Conservation (phyloP, 2,329 filamentous ascomycete species). For the Helotiales sp. region DNA sequence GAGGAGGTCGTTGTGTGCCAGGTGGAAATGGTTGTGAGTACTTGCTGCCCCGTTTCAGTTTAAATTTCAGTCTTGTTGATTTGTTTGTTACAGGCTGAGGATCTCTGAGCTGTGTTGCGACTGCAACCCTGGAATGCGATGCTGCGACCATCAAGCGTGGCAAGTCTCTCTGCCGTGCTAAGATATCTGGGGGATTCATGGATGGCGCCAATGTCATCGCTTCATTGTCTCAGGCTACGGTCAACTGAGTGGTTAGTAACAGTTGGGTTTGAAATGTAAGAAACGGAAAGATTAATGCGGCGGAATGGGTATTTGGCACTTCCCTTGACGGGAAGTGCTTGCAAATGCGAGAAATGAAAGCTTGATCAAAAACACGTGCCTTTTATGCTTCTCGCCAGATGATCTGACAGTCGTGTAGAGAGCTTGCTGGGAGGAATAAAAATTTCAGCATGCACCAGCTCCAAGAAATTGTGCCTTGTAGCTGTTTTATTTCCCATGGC, state of each 20-base stretch:
- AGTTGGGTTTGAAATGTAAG: not conserved
- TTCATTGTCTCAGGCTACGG: slow-evolving; percentile 17
- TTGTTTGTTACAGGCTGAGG: slow-evolving; percentile 4
- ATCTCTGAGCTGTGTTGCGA: slow-evolving; percentile 17
- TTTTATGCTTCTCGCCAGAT: no score
- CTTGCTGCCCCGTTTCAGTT: not conserved
- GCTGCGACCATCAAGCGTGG: slow-evolving; percentile 17
- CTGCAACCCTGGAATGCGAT: slow-evolving; percentile 13
- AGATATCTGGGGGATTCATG: slow-evolving; percentile 9
- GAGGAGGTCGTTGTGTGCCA: slow-evolving; percentile 15
- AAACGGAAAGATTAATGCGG: not conserved
- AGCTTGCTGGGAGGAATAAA: no score
- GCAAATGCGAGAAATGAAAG: not conserved
- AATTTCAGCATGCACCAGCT: no score
- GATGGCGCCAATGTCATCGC: slow-evolving; percentile 20
- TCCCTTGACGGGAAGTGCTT: not conserved
- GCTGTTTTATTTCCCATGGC: no score
- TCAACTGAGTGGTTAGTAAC: slow-evolving; percentile 9
- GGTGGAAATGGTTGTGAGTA: slow-evolving; percentile 15
- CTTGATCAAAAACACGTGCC: not conserved
- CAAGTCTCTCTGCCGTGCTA: slow-evolving; percentile 16
- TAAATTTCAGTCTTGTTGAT: not conserved
- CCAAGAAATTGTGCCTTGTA: no score
- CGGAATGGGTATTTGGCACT: not conserved
- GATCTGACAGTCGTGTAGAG: no score